Percentiles rank a stretch among this genome's conserved stretches.
These are phyloP conservation scores for Agaricus blazei DNA, from an alignment of 768 basidiomycete species.

Conservation along the genomic window DNA sequence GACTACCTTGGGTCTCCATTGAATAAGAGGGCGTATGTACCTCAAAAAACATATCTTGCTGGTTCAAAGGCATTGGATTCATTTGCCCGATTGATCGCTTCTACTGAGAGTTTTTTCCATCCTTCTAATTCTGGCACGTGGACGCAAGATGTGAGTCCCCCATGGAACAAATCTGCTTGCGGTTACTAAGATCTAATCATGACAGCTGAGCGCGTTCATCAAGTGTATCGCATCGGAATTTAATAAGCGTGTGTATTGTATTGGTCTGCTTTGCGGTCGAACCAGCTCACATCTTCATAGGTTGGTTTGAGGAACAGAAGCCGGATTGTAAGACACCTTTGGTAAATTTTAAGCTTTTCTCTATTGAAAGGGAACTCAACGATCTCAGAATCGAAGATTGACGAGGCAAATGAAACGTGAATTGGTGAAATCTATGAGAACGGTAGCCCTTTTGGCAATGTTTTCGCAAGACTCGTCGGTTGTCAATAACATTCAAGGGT, in stretches of 20 bases:
- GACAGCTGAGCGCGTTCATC: conserved; percentile 76
- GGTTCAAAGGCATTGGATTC: conserved; percentile 85
- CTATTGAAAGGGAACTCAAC: not conserved
- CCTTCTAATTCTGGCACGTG: conserved; percentile 83
- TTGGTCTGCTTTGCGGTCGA: not conserved
- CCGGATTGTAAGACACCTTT: conserved; percentile 77
- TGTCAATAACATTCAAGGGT: conserved; percentile 70
- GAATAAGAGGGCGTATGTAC: conserved; percentile 33
- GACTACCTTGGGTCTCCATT: conserved; percentile 61
- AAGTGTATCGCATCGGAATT: conserved; percentile 83
- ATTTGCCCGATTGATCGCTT: conserved; percentile 77
- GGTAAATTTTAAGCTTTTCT: conserved; percentile 24
- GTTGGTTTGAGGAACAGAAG: conserved; percentile 75
- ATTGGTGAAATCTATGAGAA: conserved; percentile 76
- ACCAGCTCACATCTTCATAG: conserved; percentile 25
- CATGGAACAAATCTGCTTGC: not conserved
- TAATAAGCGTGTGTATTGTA: conserved; percentile 55
- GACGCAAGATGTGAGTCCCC: conserved; percentile 60
- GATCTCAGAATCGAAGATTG: conserved; percentile 59
- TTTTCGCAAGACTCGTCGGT: conserved; percentile 80
- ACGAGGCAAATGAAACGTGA: conserved; percentile 78
- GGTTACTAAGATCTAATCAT: not conserved
- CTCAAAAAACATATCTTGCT: conserved; percentile 61
- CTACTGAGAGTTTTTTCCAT: conserved; percentile 88
- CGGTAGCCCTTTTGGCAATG: conserved; percentile 83